Evolutionary conservation across 2,329 filamentous ascomycete genomes (phyloP), one percentile per base, ranked within the genome.

Genomic region (Nakataea oryzae): DNA sequence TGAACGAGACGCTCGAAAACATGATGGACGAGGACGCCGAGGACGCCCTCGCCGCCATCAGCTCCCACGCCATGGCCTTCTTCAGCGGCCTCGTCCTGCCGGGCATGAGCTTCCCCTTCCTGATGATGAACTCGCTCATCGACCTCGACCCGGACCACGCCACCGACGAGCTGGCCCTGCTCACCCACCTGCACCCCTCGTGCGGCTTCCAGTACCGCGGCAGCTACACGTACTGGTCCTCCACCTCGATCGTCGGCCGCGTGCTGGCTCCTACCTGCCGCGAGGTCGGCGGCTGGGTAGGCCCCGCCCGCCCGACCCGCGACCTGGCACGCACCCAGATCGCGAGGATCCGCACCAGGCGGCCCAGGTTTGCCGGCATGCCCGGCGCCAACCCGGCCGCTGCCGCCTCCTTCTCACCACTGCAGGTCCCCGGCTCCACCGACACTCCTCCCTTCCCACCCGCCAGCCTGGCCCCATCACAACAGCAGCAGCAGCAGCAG

Each of bases 111-210:
- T 84, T 90, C 57, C 87, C 88, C 3, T 92, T 89, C 74, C 80
- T 91, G 50, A 85, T 90, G 57, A 91, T 92, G 87, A 91, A 91
- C 70, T 83, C 88, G 4, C 78, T 92, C 56, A 86, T 91, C 65
- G 89, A 91, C 70, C 84, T 89, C 67, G 88, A 91, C 68, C 85
- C 85, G 2, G 87, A 90, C 69, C 80, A 80, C 4, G 85, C 85
- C 3, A 85, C 83, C 6, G 83, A 87, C 64, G 77, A 85, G 9
- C 80, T 91, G 21, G 85, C 86, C 13, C 79, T 87, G 41, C 79
- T 92, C 11, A 87, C 85, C 1, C 86, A 90, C 67, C 79, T 87
- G 66, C 81, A 87, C 63, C 86, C 87, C 0, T 79, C 86, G 66
- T 86, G 86, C 65, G 89, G 89, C 21, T 91, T 92, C 69, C 89